These are phyloP conservation scores for Penicillium sp. DNA, from an alignment of 2,329 filamentous ascomycete species.

Conservation along the genomic window DNA sequence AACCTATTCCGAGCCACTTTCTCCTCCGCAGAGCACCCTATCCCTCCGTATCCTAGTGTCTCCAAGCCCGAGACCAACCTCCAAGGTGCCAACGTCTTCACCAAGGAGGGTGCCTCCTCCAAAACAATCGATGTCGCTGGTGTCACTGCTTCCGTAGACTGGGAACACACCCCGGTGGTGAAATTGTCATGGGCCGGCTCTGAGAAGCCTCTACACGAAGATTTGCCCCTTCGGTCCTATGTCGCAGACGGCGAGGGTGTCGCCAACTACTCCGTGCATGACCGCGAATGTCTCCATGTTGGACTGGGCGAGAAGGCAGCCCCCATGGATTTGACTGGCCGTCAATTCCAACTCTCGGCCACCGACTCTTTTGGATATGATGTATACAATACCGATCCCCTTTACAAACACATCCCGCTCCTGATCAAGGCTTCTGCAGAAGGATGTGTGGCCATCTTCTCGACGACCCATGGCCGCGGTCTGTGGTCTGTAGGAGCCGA, in stretches of 20 bases:
- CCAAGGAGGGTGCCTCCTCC: constrained; percentile 35
- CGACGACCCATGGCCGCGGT: constrained; percentile 63
- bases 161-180: constrained; percentile 58
- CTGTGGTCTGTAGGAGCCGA: constrained; percentile 68
- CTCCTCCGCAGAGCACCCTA: constrained; percentile 59
- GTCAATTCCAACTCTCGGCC: constrained; percentile 65
- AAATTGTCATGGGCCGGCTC: constrained; percentile 55
- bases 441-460: constrained; percentile 67
- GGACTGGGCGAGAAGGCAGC: constrained; percentile 72
- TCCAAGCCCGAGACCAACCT: constrained; percentile 46
- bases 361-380: constrained; percentile 75
- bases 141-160: constrained; percentile 59
- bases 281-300: constrained; percentile 63
- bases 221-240: constrained; percentile 67
- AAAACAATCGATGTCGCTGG: constrained; percentile 51
- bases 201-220: constrained; percentile 58
- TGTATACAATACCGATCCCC: constrained; percentile 66
- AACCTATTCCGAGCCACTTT: constrained; percentile 70
- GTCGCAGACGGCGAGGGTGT: constrained; percentile 61
- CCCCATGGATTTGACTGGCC: constrained; percentile 69
- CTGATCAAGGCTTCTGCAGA: constrained; percentile 66
- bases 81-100: constrained; percentile 30
- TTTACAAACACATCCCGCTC: constrained; percentile 75
- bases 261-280: constrained; percentile 65
- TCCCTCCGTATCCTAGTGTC: constrained; percentile 66